Base-by-base conservation (phyloP, 495 filamentous ascomycete species). In the Thozetella sp. region DNA sequence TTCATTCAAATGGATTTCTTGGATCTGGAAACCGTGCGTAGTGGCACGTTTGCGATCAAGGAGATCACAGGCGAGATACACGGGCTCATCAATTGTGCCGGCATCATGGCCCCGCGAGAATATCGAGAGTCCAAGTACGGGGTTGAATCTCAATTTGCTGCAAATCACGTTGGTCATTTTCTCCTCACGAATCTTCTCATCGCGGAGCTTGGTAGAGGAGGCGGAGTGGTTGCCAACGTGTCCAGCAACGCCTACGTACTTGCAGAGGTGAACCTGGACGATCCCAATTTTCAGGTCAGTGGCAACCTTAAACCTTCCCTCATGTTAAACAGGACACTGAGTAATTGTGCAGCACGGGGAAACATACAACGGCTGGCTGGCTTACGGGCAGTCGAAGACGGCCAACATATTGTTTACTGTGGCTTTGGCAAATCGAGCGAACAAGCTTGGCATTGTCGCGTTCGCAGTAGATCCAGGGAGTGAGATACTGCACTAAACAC, bases 51-150 rank as follows among this genome's bases (percentile, higher is more conserved):
- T 1, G 53, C 52, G 19, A 54, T 59, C 25, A 59, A 54, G 2
- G 1, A 1, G 13, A n/a, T 43, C 11, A 34, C 30, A 20, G 19
- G 10, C 26, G 51, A 54, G 3, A 22, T 59, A 48, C 48, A 59
- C 34, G 23, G 25, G 2, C 13, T 59, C 15, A 22, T 53, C 57
- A 59, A 59, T 22, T 19, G 11, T 2, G 51, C 57, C 25, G 27
- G 57, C 3, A 48, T 46, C 19, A 59, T 59, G 57, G 57, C 57
- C 2, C 9, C 4, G 17, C n/a, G 54, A 3, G 58, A 37, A 17
- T 37, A 37, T 37, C 30, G 30, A 17, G 30, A 37, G 17, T 37
- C 30, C 30, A 37, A 37, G 30, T 6, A 37, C 30, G 30, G 30
- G 17, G 17, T 37, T 17, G 30, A 37, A 17, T 6, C 30, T 37